A percentile compares a stretch with the other conserved stretches of the same genome.
Conservation (phyloP, 257 asterid genomes). For the Solanum megistacrolobum region DNA sequence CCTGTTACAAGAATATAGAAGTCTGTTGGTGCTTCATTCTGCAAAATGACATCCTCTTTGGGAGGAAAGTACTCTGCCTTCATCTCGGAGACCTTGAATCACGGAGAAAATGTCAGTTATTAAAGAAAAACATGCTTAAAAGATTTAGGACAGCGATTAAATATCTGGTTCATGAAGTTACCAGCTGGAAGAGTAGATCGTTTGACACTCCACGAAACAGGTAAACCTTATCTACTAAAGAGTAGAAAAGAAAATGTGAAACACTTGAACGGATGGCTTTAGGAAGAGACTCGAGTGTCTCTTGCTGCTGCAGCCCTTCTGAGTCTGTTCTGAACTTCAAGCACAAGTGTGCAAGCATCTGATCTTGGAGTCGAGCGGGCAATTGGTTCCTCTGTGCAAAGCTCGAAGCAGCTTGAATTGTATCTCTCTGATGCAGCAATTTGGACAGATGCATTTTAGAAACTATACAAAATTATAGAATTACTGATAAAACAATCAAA, state of each 20-base stretch:
- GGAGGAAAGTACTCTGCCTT: constrained; percentile 47
- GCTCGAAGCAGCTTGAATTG: constrained; percentile 33
- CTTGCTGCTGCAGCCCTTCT: constrained; percentile 32
- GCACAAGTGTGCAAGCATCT: constrained; percentile 39
- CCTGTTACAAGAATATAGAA: constrained; percentile 38
- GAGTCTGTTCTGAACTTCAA: constrained; percentile 32
- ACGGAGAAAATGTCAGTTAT: not conserved
- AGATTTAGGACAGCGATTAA: not conserved
- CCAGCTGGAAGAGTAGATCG: constrained; percentile 33
- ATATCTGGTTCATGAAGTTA: not conserved
- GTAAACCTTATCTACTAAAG: constrained; percentile 23
- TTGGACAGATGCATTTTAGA: not conserved
- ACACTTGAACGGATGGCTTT: constrained; percentile 36
- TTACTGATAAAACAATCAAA: not conserved
- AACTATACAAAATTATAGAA: not conserved
- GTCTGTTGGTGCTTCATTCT: constrained; percentile 46
- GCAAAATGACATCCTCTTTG: constrained; percentile 36
- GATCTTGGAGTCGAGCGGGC: constrained; percentile 27
- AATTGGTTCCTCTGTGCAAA: constrained; percentile 33
- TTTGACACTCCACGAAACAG: constrained; percentile 27
- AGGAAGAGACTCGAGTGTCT: constrained; percentile 30
- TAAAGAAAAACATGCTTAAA: not conserved
- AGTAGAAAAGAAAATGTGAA: constrained; percentile 24
- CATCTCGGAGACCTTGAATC: constrained; percentile 39
- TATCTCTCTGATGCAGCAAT: constrained; percentile 17